Evolutionary conservation across 352 stramenopile species (phyloP).

Genomic region (Pythium rhizo-oryzae): DNA sequence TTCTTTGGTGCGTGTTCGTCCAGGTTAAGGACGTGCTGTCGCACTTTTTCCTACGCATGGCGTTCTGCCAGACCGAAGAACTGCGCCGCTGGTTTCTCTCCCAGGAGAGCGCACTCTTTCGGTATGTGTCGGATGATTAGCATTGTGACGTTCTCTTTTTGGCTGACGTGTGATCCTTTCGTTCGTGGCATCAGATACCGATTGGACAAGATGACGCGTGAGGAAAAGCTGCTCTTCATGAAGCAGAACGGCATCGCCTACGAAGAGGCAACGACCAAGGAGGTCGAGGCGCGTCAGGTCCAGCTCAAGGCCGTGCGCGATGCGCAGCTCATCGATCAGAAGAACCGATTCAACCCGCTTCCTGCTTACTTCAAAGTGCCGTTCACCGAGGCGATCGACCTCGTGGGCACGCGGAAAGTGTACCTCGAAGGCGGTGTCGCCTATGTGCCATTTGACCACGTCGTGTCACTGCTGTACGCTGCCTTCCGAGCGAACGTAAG

Average conservation of each 20-base stretch:
- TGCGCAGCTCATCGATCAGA: conserved; percentile 43
- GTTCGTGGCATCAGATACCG: conserved; percentile 42
- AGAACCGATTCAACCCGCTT: conserved; percentile 52
- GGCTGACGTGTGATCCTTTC: background rate
- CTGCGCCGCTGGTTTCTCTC: conserved; percentile 97
- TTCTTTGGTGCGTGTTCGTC: conserved; percentile 3
- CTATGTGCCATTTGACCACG: conserved; percentile 94
- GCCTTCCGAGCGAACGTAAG: conserved; percentile 90
- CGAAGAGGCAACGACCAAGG: conserved; percentile 56
- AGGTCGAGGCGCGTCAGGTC: conserved; percentile 61
- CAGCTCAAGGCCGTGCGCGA: conserved; percentile 79
- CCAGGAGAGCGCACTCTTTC: conserved; percentile 95
- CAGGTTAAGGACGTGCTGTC: conserved; percentile 93
- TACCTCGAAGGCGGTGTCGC: conserved; percentile 94
- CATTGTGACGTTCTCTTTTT: no score
- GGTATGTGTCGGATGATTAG: no score
- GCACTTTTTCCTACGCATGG: conserved; percentile 98
- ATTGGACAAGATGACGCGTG: conserved; percentile 89
- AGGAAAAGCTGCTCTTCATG: conserved; percentile 89
- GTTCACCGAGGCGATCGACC: conserved; percentile 96
- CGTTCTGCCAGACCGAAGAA: conserved; percentile 98
- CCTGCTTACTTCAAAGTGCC: conserved; percentile 95
- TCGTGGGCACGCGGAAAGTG: conserved; percentile 90
- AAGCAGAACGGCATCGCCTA: conserved; percentile 84
- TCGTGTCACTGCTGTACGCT: conserved; percentile 95